Base-by-base conservation (phyloP, 2,329 filamentous ascomycete species). In the Penicillium sp. region DNA sequence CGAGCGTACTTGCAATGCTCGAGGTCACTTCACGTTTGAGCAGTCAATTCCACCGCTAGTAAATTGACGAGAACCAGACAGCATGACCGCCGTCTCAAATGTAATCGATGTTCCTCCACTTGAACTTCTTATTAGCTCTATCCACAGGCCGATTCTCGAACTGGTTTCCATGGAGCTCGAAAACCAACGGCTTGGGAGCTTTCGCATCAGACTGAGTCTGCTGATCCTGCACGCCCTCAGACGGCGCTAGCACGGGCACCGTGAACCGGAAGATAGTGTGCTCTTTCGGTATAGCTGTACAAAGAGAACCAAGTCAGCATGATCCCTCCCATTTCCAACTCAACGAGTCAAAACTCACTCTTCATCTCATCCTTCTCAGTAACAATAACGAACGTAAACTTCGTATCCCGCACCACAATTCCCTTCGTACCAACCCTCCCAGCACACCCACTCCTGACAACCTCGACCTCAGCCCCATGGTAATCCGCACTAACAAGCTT, bases 101-200 rank as follows among this genome's bases (percentile, higher is more conserved):
- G 62, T 90, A 86, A 48, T 86, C 82, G 61, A 92, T 79, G 68
- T 90, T 91, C 71, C 93, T 92, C 70, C 85, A 82, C 76, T 94
- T 96, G 76, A 96, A 96, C 77, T 96, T 97, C 77, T 86, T 91
- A 67, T 89, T 96, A 48, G 92, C 91, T 23, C 94, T 81, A 71
- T 97, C 93, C 16, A 89, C 86, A 2, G 93, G 87, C 11, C 92
- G 83, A 63, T 87, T 85, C 80, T 91, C 86, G 69, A 97, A 92
- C 70, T 95, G 91, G 66, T 91, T 89, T 3, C 94, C 94, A 62
- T 93, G 84, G 2, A 97, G 79, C 72, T 97, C 93, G 67, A 97
- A 94, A 0, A 87, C 82, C 68, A 97, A 52, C 7, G 65, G 65
- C 34, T 52, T 61, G 1, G 29, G 45, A 2, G 10, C 23, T 36